phyloP scores from a whole-genome alignment of 371 early-diverging fungal species.

The Funneliformis caledonium region DNA sequence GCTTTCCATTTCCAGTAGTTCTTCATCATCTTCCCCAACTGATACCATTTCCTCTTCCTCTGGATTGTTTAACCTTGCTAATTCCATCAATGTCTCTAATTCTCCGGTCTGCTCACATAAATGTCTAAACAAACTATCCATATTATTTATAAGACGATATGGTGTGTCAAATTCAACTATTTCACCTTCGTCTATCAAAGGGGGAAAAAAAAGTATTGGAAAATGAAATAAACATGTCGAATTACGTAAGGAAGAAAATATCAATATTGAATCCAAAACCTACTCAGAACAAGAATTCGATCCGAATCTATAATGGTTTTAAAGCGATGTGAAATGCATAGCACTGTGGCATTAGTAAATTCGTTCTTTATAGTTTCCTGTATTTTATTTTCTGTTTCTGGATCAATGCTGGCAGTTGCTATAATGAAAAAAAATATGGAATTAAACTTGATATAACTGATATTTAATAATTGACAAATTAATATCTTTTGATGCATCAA shows the following conservation, averaged over 20 bases:
- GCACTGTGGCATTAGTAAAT: conserved; percentile 65
- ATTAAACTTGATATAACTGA: neutral
- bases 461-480: neutral
- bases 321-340: conserved; percentile 84
- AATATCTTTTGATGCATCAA: neutral
- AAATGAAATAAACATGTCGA: neutral
- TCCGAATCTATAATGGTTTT: conserved; percentile 93
- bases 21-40: conserved; percentile 16
- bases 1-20: conserved; percentile 7
- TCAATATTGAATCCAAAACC: conserved; percentile 15
- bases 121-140: conserved; percentile 58
- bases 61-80: conserved; percentile 46
- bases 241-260: conserved; percentile 13
- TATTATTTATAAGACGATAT: conserved; percentile 51
- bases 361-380: conserved; percentile 80
- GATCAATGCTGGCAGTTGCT: conserved; percentile 80
- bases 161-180: conserved; percentile 72
- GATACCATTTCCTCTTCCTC: conserved; percentile 3
- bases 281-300: conserved; percentile 74
- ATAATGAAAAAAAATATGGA: neutral
- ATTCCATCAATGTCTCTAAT: conserved; percentile 58
- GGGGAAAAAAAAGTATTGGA: neutral
- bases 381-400: conserved; percentile 76
- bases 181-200: conserved; percentile 51
- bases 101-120: conserved; percentile 75